Percentiles rank a stretch among this genome's conserved stretches.
Evolutionary conservation across 2,329 filamentous ascomycete species (phyloP).

Genomic region (Aspergillus flavus): DNA sequence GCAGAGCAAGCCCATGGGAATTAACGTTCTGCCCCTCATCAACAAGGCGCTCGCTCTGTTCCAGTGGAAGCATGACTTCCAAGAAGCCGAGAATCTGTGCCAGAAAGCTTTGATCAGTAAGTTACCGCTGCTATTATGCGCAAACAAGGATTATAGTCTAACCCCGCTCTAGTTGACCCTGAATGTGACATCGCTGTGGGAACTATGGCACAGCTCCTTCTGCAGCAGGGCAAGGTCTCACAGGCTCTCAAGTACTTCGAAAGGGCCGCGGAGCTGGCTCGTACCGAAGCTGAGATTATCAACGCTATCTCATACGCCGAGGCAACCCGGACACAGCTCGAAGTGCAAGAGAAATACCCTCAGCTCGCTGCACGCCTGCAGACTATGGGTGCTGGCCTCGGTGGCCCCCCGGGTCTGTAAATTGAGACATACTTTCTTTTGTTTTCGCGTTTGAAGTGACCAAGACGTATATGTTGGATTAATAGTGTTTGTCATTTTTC

Average conservation of each 20-base stretch:
- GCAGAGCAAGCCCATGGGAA: slow-evolving; percentile 86
- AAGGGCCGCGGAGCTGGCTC: slow-evolving; percentile 87
- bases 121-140: slow-evolving; percentile 38
- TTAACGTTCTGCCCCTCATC: slow-evolving; percentile 96
- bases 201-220: slow-evolving; percentile 95
- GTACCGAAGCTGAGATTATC: slow-evolving; percentile 93
- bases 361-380: slow-evolving; percentile 74
- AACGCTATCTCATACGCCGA: slow-evolving; percentile 97
- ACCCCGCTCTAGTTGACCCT: slow-evolving; percentile 73
- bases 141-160: slow-evolving; percentile 11
- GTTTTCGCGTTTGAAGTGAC: slow-evolving; percentile 6
- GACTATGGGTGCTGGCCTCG: slow-evolving; percentile 54
- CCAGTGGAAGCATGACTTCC: slow-evolving; percentile 97
- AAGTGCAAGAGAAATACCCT: slow-evolving; percentile 86
- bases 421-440: slow-evolving; percentile 20
- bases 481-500: slow-evolving; percentile 16
- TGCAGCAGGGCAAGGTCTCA: slow-evolving; percentile 96
- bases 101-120: slow-evolving; percentile 95
- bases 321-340: slow-evolving; percentile 91
- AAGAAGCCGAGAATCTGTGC: slow-evolving; percentile 92
- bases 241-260: slow-evolving; percentile 97
- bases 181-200: slow-evolving; percentile 99
- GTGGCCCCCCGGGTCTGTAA: slow-evolving; percentile 39
- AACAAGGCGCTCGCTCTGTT: slow-evolving; percentile 97
- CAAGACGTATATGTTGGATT: slow-evolving; percentile 9